Evolutionary conservation across 805 yeast species (phyloP), one percentile per base, ranked within the genome.

Genomic region (Starmerella vaccinii): DNA sequence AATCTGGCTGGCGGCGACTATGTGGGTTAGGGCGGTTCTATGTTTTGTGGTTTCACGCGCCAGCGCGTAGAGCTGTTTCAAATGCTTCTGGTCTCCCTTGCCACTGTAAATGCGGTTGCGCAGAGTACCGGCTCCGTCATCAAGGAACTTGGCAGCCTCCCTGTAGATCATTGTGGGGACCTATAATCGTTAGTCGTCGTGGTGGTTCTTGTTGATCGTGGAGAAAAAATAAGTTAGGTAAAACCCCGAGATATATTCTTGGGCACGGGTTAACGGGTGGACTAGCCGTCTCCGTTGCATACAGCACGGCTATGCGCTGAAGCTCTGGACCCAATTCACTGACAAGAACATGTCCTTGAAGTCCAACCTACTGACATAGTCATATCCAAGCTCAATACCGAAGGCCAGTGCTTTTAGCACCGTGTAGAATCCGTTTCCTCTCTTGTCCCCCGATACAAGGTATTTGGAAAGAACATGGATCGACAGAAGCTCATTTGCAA

Each of bases 31-130:
- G 57, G 77, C 79, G 13, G 78, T 80, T 59, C 78, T 79, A 65
- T 81, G 85, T 62, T 76, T 80, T 61, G 87, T 68, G 1, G 95
- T 78, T 4, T 95, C 84, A 29, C 80, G 72, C 22, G 88, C 87
- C 24, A 90, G 68, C 0, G 97, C 98, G 70, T 73, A 87, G 1
- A 89, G 68, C 62, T 90, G 96, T 60, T 84, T 85, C 1, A 97
- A 95, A 8, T 52, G 51, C 70, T 71, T 49, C 70, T 71, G 40
- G 65, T 66, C 52, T 7, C 49, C 49, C 8, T 45, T 27, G 15
- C 50, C 24, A 15, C 49, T 51, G 56, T 64, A 59, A 41, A 63
- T 52, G 69, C 75, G 39, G 71, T 75, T 59, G 19, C 57, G 52
- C 18, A 60, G 56, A 8, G 63, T 55, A 3, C 63, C 63, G 1